Conservation (phyloP, 768 basidiomycete genomes). For the Kockovaella imperatae region DNA sequence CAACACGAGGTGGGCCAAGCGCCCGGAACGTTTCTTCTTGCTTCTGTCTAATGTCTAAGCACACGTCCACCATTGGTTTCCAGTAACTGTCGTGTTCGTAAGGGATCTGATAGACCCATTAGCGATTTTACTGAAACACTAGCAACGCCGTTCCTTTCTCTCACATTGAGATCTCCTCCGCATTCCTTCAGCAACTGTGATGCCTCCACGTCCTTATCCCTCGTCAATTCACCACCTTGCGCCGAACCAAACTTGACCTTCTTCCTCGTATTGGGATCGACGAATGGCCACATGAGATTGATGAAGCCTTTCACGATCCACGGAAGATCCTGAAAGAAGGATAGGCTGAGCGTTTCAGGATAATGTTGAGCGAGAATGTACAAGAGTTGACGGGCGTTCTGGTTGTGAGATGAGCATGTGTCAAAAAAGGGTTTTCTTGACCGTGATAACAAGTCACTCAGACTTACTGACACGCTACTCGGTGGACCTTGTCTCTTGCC, state of each 20-base stretch:
- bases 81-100: constrained; percentile 35
- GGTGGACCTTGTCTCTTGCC: constrained; percentile 36
- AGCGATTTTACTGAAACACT: not conserved
- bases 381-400: constrained; percentile 30
- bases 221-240: constrained; percentile 6
- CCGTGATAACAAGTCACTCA: not conserved
- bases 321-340: constrained; percentile 28
- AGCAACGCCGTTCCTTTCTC: not conserved
- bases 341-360: constrained; percentile 35
- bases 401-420: not conserved
- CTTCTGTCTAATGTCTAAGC: constrained; percentile 12
- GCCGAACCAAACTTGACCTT: constrained; percentile 25
- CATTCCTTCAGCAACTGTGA: constrained; percentile 27
- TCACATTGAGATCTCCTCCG: constrained; percentile 36
- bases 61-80: constrained; percentile 20
- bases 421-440: not conserved
- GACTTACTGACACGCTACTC: constrained; percentile 26
- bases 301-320: constrained; percentile 37
- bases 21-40: constrained; percentile 16
- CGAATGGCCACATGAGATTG: constrained; percentile 44
- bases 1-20: constrained; percentile 18
- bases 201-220: constrained; percentile 18
- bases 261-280: constrained; percentile 33
- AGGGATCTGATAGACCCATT: constrained; percentile 12
- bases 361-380: constrained; percentile 32